Conservation (phyloP, 108 stramenopile genomes). For the Mayamaea pseudoterrestris region DNA sequence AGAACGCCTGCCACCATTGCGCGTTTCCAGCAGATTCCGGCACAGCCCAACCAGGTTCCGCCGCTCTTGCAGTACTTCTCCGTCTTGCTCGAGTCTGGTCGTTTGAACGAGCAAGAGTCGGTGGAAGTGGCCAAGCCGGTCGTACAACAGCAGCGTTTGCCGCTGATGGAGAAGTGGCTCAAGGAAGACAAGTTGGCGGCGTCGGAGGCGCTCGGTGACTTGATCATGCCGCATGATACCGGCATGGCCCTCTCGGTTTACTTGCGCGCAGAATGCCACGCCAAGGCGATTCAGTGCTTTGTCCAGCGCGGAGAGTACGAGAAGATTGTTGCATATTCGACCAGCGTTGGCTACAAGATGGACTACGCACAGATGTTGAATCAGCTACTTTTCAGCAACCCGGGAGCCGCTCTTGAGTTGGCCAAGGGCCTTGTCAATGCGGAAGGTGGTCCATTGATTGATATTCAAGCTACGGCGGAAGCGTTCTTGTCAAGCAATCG, state of each 20-base stretch:
- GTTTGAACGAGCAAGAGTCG: conserved; percentile 94
- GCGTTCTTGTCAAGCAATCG: conserved; percentile 94
- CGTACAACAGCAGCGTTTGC: conserved; percentile 87
- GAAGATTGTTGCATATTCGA: conserved; percentile 97
- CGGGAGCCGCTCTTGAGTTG: conserved; percentile 95
- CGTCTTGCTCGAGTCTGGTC: conserved; percentile 87
- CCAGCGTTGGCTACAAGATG: conserved; percentile 90
- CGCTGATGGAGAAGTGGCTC: conserved; percentile 99
- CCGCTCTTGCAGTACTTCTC: conserved; percentile 99
- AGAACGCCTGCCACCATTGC: conserved; percentile 96
- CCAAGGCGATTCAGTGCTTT: conserved; percentile 98
- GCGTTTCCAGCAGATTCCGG: conserved; percentile 94
- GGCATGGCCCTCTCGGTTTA: conserved; percentile 98
- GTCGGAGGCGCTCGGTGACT: conserved; percentile 93
- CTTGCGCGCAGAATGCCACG: conserved; percentile 89
- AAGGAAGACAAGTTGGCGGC: conserved; percentile 93
- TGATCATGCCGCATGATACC: conserved; percentile 87
- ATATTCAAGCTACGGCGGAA: conserved; percentile 95
- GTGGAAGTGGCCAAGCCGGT: conserved; percentile 97
- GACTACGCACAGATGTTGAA: conserved; percentile 96
- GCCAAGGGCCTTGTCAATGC: conserved; percentile 92
- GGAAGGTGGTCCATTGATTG: conserved; percentile 87
- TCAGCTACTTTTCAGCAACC: conserved; percentile 94
- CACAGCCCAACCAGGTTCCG: conserved; percentile 90
- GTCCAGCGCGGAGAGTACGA: conserved; percentile 97